Conservation (phyloP, 1,139 yeast species). For the Pichia cactophila region DNA sequence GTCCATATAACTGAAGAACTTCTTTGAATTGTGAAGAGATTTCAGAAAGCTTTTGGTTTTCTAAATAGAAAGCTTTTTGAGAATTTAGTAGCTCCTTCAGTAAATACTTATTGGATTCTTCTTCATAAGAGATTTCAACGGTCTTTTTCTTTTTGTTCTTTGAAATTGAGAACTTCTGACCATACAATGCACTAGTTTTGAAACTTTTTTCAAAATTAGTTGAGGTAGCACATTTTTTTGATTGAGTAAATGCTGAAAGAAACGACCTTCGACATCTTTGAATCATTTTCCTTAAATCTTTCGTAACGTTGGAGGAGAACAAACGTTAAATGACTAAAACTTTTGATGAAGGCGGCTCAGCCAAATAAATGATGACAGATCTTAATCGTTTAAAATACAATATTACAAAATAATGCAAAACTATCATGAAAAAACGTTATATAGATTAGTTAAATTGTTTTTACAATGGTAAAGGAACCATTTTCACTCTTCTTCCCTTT, state of each 20-base stretch:
- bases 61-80: neutral
- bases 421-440: no score
- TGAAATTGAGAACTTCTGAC: neutral
- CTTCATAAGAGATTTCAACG: constrained; percentile 1
- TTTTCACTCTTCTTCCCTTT: constrained; percentile 31
- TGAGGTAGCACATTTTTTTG: no score
- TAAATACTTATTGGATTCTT: constrained; percentile 8
- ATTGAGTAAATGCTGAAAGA: no score
- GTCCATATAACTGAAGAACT: constrained; percentile 6
- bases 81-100: constrained; percentile 4
- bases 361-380: no score
- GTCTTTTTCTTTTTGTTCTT: neutral
- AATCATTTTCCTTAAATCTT: no score
- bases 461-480: constrained; percentile 9
- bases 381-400: no score
- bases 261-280: no score
- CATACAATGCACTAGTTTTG: neutral
- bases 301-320: no score
- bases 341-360: no score
- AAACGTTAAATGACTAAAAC: no score
- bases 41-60: constrained; percentile 2
- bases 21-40: constrained; percentile 6
- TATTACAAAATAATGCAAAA: no score
- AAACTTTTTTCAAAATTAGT: neutral
- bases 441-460: neutral